These are phyloP conservation scores for Gaeumannomyces sp. DNA, from an alignment of 2,329 filamentous ascomycete species.

Conservation along the genomic window DNA sequence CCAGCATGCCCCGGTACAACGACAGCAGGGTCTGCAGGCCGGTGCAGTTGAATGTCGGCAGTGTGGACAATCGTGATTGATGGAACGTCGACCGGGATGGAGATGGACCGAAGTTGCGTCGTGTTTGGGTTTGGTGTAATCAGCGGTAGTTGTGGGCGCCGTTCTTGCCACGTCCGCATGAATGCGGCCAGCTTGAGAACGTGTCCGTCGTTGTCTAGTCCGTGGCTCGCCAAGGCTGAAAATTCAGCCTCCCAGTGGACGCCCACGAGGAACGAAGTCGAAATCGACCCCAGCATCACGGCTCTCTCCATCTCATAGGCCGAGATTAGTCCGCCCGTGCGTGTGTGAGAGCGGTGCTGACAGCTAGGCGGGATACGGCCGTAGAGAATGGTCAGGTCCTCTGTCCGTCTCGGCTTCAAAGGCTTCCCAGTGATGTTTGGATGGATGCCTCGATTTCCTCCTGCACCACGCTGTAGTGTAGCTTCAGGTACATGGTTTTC, in stretches of 20 bases:
- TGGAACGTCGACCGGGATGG: conserved; percentile 86
- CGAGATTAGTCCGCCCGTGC: conserved; percentile 34
- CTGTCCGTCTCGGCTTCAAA: conserved; percentile 24
- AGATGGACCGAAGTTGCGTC: conserved; percentile 54
- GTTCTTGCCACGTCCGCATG: conserved; percentile 31
- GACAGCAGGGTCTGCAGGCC: conserved; percentile 18
- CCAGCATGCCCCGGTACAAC: conserved; percentile 22
- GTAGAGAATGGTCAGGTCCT: conserved; percentile 30
- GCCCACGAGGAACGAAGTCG: conserved; percentile 40
- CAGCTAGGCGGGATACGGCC: conserved; percentile 41
- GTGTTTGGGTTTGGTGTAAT: conserved; percentile 23
- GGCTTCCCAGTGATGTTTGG: conserved; percentile 32
- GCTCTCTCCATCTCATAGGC: conserved; percentile 50
- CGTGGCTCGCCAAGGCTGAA: conserved; percentile 34
- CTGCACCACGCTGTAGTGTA: conserved; percentile 71
- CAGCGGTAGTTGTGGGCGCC: conserved; percentile 27
- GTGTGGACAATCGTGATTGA: conserved; percentile 78
- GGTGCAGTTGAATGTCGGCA: conserved; percentile 55
- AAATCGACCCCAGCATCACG: conserved; percentile 45
- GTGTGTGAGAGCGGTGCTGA: conserved; percentile 37
- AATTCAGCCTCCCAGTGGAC: conserved; percentile 45
- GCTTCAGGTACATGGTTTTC: conserved; percentile 57
- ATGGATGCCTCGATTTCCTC: conserved; percentile 60
- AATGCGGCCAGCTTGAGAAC: conserved; percentile 25
- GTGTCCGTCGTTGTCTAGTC: conserved; percentile 17